These are phyloP conservation scores for Ormosia emarginata DNA, from an alignment of 306 rosid genomes.

Conservation along the genomic window DNA sequence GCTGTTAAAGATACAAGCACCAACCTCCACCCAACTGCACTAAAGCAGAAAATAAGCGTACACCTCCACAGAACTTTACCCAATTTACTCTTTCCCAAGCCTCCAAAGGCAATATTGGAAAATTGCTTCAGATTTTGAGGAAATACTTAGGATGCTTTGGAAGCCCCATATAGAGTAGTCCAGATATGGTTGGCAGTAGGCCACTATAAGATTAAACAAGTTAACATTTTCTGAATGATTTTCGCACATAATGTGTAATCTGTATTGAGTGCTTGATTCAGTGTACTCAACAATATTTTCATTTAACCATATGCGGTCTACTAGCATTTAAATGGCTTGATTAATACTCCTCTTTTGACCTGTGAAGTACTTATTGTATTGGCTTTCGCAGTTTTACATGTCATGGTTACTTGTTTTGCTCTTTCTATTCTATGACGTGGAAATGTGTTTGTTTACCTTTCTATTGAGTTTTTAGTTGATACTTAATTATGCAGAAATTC, in stretches of 20 bases:
- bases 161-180: neutral
- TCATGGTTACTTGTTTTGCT: neutral
- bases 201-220: neutral
- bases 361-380: neutral
- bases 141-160: neutral
- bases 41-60: neutral
- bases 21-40: neutral
- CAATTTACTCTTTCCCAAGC: neutral
- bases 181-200: neutral
- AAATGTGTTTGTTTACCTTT: neutral
- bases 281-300: neutral
- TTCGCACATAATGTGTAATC: neutral
- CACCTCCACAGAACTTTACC: neutral
- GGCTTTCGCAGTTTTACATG: neutral
- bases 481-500: neutral
- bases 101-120: neutral
- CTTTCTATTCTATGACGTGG: constrained; percentile 14
- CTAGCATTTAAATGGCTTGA: neutral
- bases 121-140: neutral
- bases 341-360: neutral
- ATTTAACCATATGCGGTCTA: neutral
- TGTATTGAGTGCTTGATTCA: neutral
- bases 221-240: neutral
- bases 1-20: neutral
- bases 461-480: neutral